Evolutionary conservation across 192 early-diverging fungal genomes (phyloP).

Genomic region (Umbelopsis sp.): DNA sequence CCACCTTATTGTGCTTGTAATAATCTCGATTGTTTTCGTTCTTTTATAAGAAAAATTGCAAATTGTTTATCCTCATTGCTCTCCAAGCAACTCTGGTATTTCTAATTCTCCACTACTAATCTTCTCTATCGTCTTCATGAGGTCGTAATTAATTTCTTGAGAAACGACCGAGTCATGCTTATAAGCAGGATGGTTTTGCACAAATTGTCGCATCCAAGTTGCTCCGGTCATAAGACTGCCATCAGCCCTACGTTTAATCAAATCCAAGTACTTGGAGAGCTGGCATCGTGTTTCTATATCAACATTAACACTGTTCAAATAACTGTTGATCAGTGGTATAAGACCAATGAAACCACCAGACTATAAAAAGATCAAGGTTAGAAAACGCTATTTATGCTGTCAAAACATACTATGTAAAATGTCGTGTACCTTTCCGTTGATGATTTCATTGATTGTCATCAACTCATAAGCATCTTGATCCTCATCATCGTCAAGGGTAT

Average conservation of each 20-base stretch:
- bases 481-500: slow-evolving; percentile 26
- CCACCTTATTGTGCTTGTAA: not conserved
- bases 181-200: slow-evolving; percentile 84
- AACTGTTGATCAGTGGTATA: slow-evolving; percentile 80
- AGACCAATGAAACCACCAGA: slow-evolving; percentile 77
- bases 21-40: not conserved
- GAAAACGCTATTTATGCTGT: not conserved
- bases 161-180: slow-evolving; percentile 88
- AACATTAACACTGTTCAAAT: slow-evolving; percentile 77
- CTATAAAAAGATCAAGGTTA: slow-evolving; percentile 17
- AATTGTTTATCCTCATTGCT: slow-evolving; percentile 6
- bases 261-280: slow-evolving; percentile 75
- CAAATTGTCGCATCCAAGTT: slow-evolving; percentile 89
- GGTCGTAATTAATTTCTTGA: slow-evolving; percentile 83
- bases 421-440: slow-evolving; percentile 73
- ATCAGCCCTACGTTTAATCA: slow-evolving; percentile 80
- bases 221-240: slow-evolving; percentile 87
- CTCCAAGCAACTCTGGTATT: slow-evolving; percentile 53
- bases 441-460: slow-evolving; percentile 90
- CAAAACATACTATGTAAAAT: not conserved
- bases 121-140: slow-evolving; percentile 65
- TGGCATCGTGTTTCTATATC: slow-evolving; percentile 67
- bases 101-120: slow-evolving; percentile 56
- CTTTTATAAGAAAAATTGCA: not conserved
- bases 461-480: slow-evolving; percentile 56